These are phyloP conservation scores for Penicillium malachiteum DNA, from an alignment of 495 filamentous ascomycete species.

Conservation along the genomic window DNA sequence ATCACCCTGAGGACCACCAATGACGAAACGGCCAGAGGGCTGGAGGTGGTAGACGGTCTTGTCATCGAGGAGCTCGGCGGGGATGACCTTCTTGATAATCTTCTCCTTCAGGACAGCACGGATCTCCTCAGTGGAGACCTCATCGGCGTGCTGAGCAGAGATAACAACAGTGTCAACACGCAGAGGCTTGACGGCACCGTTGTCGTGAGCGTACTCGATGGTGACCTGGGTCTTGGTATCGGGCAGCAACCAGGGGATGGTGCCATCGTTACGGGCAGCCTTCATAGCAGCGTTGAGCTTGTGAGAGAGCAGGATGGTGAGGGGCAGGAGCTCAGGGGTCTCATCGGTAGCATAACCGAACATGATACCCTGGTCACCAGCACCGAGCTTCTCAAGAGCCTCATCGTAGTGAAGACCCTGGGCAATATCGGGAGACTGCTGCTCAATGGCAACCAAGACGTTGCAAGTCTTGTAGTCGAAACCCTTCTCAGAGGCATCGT, in stretches of 20 bases:
- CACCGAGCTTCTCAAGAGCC: conserved; percentile 94
- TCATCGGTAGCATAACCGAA: conserved; percentile 99
- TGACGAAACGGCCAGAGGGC: conserved; percentile 98
- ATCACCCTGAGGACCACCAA: conserved; percentile 98
- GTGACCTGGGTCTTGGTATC: conserved; percentile 99
- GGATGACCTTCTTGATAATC: conserved; percentile 93
- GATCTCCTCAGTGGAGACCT: conserved; percentile 88
- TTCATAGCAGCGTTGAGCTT: conserved; percentile 94
- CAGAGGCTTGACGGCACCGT: conserved; percentile 86
- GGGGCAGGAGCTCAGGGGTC: conserved; percentile 93
- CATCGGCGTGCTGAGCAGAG: conserved; percentile 86
- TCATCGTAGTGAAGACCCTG: conserved; percentile 97
- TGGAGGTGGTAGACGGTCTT: conserved; percentile 95
- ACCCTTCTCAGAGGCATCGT: conserved; percentile 93
- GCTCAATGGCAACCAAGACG: conserved; percentile 96
- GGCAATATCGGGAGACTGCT: conserved; percentile 98
- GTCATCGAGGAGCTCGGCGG: conserved; percentile 86
- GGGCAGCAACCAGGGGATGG: conserved; percentile 89
- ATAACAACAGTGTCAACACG: conserved; percentile 97
- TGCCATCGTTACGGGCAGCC: conserved; percentile 78
- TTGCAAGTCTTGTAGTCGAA: conserved; percentile 99
- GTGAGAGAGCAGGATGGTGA: conserved; percentile 91
- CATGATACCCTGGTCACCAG: conserved; percentile 99
- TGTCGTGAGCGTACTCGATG: conserved; percentile 95
- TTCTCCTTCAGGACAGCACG: conserved; percentile 96